Evolutionary conservation across 2,329 filamentous ascomycete species (phyloP).

Genomic region (Penicillium sp.): DNA sequence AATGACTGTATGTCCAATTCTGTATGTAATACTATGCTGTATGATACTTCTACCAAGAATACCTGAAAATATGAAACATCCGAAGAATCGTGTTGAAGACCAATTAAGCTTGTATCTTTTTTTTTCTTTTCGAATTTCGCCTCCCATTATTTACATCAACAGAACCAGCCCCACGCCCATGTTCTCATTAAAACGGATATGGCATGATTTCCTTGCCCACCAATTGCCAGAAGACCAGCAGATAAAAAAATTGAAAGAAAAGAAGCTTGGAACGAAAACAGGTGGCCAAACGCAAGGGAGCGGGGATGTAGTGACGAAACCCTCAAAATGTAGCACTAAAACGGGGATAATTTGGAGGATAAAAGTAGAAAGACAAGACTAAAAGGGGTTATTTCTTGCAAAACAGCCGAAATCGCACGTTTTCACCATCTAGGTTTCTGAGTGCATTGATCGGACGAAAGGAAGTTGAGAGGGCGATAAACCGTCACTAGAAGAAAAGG

Average conservation of each 20-base stretch:
- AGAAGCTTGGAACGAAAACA: conserved; percentile 3
- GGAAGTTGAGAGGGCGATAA: conserved; percentile 14
- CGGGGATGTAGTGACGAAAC: conserved; percentile 9
- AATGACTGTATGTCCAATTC: background rate
- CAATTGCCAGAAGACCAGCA: conserved; percentile 16
- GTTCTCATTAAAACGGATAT: conserved; percentile 30
- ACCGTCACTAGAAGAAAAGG: conserved; percentile 14
- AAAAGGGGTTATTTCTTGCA: conserved; percentile 19
- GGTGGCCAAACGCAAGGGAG: conserved; percentile 11
- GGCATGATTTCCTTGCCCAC: conserved; percentile 23
- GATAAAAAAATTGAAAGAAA: conserved; percentile 9
- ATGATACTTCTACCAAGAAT: background rate
- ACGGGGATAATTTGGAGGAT: conserved; percentile 3
- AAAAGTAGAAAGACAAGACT: conserved; percentile 14
- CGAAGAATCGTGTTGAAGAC: background rate
- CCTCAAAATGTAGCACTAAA: conserved; percentile 7
- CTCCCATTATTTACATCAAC: conserved; percentile 31
- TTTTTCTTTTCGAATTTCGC: conserved; percentile 10
- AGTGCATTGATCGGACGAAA: conserved; percentile 17
- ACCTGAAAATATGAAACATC: background rate
- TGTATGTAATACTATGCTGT: background rate
- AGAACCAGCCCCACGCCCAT: conserved; percentile 24
- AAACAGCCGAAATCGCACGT: conserved; percentile 16
- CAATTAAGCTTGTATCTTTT: conserved; percentile 9
- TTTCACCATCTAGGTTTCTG: conserved; percentile 29